Conservation (phyloP, 352 stramenopile species). For the Phytopythium cucurbitacearum region DNA sequence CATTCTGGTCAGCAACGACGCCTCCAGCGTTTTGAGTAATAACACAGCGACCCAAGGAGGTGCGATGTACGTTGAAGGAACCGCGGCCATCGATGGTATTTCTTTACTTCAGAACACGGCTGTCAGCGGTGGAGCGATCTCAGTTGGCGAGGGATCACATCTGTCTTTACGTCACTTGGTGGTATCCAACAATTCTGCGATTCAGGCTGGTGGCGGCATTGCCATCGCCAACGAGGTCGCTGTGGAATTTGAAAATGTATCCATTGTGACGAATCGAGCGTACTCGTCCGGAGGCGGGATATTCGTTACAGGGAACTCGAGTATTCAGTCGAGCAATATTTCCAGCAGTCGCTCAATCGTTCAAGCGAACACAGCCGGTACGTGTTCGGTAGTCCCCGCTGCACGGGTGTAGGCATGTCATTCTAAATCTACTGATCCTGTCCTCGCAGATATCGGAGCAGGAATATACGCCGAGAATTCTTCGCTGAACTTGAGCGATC, state of each 20-base stretch:
- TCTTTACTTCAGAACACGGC: conserved; percentile 9
- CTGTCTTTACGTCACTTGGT: too few relatives aligned
- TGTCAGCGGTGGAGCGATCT: conserved; percentile 13
- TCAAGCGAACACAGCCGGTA: too few relatives aligned
- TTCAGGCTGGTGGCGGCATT: conserved; percentile 14
- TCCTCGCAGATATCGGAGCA: neutral
- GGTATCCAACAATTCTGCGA: conserved; percentile 1
- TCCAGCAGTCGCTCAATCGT: too few relatives aligned
- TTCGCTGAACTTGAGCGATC: neutral
- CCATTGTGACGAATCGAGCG: conserved; percentile 10
- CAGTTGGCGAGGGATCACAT: conserved; percentile 4
- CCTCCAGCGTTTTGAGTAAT: conserved; percentile 1
- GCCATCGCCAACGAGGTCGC: conserved; percentile 11
- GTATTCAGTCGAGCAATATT: too few relatives aligned
- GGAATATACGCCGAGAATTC: neutral
- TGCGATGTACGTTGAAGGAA: conserved; percentile 10
- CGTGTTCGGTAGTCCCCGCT: too few relatives aligned
- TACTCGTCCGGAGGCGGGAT: neutral
- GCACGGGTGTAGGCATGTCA: neutral
- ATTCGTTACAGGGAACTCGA: conserved; percentile 8
- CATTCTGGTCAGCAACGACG: conserved; percentile 7
- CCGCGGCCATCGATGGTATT: conserved; percentile 8
- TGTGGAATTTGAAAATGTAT: conserved; percentile 3
- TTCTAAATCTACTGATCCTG: too few relatives aligned
- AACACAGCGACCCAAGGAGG: conserved; percentile 22